Evolutionary conservation across 2,329 filamentous ascomycete genomes (phyloP), one percentile per base, ranked within the genome.

Genomic region (Paecilomyces niveus): DNA sequence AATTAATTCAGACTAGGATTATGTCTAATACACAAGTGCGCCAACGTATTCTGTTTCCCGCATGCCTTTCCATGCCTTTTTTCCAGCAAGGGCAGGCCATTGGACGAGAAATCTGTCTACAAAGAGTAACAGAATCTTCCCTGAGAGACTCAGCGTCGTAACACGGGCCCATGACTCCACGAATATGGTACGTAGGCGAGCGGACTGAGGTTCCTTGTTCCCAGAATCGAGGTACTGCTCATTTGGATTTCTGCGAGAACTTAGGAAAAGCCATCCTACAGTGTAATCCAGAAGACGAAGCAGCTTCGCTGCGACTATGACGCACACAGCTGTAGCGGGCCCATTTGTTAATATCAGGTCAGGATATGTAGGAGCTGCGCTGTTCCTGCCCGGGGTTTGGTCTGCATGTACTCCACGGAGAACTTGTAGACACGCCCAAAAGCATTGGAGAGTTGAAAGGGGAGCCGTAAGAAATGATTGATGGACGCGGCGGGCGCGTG

Each of bases 111-210:
- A 89, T 54, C 87, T 77, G 73, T 96, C 90, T 54, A 89, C 89
- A 49, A 95, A 78, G 63, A 79, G 76, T 59, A 88, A 75, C 58
- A 99, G 78, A 39, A 97, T 76, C 70, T 85, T 87, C 0, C 93
- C 94, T 39, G 90, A 96, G 59, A 97, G 73, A 76, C 93, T 97
- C 63, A 97, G 75, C 11, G 84, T 87, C 63, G 83, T 87, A 15
- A 96, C 89, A 15, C 94, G 83, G 2, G 94, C 93, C 88, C 92
- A 97, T 21, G 89, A 94, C 79, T 99, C 94, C 29, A 97, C 84
- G 71, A 94, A 99, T 13, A 97, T 79, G 9, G 89, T 87, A 62
- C 85, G 84, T 77, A 93, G 87, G 62, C 82, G 82, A 80, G 80
- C 26, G 79, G 9, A 56, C 65, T 49, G 5, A 74, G 54, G 59